phyloP scores from a whole-genome alignment of 495 filamentous ascomycete genomes.

The Chaetomium tenue region DNA sequence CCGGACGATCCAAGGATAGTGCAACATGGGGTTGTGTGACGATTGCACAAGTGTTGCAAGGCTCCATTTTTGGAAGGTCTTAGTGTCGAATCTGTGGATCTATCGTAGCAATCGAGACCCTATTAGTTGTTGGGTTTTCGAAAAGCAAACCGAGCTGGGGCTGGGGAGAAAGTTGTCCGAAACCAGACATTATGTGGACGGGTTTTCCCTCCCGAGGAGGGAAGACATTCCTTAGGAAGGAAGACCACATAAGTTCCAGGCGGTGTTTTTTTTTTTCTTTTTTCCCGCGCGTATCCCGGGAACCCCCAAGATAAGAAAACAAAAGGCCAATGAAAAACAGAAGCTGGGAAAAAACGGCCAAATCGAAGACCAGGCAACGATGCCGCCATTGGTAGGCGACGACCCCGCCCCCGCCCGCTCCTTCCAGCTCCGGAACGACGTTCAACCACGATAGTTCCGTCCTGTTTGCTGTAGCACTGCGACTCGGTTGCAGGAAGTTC shows the following conservation, averaged over 20 bases:
- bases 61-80: no score
- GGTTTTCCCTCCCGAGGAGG: neutral
- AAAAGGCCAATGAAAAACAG: neutral
- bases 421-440: neutral
- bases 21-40: no score
- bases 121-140: no score
- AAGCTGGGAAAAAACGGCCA: neutral
- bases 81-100: no score
- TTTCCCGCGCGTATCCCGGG: neutral
- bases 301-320: neutral
- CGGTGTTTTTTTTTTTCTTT: no score
- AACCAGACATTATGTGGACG: neutral
- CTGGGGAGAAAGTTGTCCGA: no score
- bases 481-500: slow-evolving; percentile 2
- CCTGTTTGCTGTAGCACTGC: neutral
- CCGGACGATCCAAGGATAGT: no score
- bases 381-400: neutral
- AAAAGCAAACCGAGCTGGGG: no score
- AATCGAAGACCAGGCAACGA: neutral
- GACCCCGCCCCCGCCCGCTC: neutral
- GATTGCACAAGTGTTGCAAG: no score
- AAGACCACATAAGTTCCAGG: no score
- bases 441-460: slow-evolving; percentile 6
- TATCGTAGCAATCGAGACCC: no score
- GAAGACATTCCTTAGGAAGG: no score